Evolutionary conservation across 192 early-diverging fungal genomes (phyloP).

Genomic region (Ramicandelaber brevisporus): DNA sequence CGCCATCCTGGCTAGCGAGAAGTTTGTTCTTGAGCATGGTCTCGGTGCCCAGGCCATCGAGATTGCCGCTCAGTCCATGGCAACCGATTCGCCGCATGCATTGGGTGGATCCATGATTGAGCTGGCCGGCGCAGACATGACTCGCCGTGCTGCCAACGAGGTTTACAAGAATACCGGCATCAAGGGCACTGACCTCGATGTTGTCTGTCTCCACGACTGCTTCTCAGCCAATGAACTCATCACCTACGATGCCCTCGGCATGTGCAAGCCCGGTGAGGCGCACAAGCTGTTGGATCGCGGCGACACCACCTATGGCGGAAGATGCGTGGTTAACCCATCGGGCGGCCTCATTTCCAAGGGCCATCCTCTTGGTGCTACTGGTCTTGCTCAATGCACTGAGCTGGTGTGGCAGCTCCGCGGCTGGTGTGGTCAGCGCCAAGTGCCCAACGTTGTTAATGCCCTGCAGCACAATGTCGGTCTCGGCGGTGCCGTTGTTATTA

Average conservation of each 20-base stretch:
- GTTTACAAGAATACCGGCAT: slow-evolving; percentile 29
- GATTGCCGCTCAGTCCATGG: slow-evolving; percentile 37
- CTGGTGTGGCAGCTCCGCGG: too few species aligned
- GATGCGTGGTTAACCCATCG: too few species aligned
- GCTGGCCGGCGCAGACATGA: slow-evolving; percentile 41
- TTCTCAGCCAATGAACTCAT: slow-evolving; percentile 52
- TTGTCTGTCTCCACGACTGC: slow-evolving; percentile 52
- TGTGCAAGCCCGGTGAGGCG: slow-evolving; percentile 35
- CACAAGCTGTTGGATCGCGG: slow-evolving; percentile 24
- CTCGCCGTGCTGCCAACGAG: slow-evolving; percentile 25
- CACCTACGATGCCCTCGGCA: slow-evolving; percentile 44
- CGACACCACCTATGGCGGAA: slow-evolving; percentile 30
- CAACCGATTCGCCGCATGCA: slow-evolving; percentile 46
- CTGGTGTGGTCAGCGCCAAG: too few species aligned
- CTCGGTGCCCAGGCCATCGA: slow-evolving; percentile 36
- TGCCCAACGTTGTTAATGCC: too few species aligned
- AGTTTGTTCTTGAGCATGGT: slow-evolving; percentile 29
- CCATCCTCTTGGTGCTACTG: too few species aligned
- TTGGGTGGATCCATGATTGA: slow-evolving; percentile 33
- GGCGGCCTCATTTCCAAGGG: too few species aligned
- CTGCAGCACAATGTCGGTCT: too few species aligned
- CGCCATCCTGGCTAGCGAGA: slow-evolving; percentile 34
- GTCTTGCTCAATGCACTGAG: too few species aligned
- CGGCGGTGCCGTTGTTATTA: too few species aligned
- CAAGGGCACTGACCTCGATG: slow-evolving; percentile 27